Conservation (phyloP, 768 basidiomycete genomes). For the Tulasnella sp. region DNA sequence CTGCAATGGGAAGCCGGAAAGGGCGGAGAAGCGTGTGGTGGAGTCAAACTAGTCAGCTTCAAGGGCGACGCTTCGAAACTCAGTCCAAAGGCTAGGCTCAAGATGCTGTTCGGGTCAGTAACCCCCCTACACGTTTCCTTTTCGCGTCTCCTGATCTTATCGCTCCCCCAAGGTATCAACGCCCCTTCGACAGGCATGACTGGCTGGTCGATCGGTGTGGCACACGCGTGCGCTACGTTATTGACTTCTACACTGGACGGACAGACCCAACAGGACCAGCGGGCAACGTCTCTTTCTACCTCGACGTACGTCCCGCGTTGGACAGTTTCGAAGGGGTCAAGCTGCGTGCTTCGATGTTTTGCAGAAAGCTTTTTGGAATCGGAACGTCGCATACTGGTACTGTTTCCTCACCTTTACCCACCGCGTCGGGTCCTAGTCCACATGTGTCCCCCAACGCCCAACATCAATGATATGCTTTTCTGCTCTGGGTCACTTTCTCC, state of each 20-base stretch:
- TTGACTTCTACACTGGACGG: conserved; percentile 93
- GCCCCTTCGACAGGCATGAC: conserved; percentile 95
- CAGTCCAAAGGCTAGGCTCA: conserved; percentile 70
- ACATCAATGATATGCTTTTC: no score
- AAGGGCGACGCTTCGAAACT: conserved; percentile 73
- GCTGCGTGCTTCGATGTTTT: conserved; percentile 58
- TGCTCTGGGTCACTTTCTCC: no score
- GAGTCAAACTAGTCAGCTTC: conserved; percentile 75
- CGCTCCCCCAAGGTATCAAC: conserved; percentile 51
- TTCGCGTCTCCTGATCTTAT: neutral
- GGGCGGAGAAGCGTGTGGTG: conserved; percentile 73
- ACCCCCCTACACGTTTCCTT: neutral
- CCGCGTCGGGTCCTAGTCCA: no score
- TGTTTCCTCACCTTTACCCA: no score
- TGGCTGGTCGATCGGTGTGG: conserved; percentile 96
- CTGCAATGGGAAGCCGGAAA: conserved; percentile 69
- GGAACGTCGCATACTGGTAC: no score
- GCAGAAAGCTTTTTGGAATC: conserved; percentile 29
- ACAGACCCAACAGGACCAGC: conserved; percentile 29
- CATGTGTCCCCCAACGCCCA: no score
- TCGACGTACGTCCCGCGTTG: conserved; percentile 88
- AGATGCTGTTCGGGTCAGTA: conserved; percentile 73
- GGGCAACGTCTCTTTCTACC: conserved; percentile 67
- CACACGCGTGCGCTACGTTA: conserved; percentile 78
- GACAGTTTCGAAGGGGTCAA: conserved; percentile 90